phyloP scores from a whole-genome alignment of 768 basidiomycete species.

The Lactifluus subvellereus region DNA sequence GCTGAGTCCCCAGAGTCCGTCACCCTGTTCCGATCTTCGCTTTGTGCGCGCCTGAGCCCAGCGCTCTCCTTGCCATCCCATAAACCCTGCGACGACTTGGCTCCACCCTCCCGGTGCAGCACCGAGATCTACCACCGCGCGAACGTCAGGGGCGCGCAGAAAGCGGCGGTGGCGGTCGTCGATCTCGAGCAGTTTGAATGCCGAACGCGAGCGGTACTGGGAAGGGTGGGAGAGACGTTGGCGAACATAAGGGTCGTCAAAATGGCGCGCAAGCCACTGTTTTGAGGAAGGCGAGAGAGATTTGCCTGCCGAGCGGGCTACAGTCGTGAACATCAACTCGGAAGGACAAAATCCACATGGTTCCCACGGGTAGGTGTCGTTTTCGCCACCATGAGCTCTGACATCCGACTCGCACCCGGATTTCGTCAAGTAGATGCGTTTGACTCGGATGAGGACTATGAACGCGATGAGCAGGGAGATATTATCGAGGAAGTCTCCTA shows the following conservation, averaged over 20 bases:
- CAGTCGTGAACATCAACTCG: slow-evolving; percentile 7
- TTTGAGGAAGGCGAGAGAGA: slow-evolving; percentile 36
- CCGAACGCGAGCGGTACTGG: slow-evolving; percentile 76
- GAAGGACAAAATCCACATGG: background rate
- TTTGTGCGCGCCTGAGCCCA: slow-evolving; percentile 8
- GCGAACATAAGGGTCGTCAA: slow-evolving; percentile 65
- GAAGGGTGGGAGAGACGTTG: slow-evolving; percentile 40
- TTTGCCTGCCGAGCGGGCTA: slow-evolving; percentile 6
- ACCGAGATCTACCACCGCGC: slow-evolving; percentile 77
- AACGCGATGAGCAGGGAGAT: slow-evolving; percentile 35
- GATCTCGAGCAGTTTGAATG: slow-evolving; percentile 88
- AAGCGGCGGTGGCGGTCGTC: slow-evolving; percentile 51
- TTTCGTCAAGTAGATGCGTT: slow-evolving; percentile 64
- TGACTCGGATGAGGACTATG: slow-evolving; percentile 62
- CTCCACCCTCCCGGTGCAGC: slow-evolving; percentile 95
- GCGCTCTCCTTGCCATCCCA: slow-evolving; percentile 43
- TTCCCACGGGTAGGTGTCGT: background rate
- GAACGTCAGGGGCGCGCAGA: slow-evolving; percentile 46
- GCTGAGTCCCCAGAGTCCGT: slow-evolving; percentile 13
- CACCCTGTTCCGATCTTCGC: background rate
- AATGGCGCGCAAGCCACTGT: slow-evolving; percentile 67
- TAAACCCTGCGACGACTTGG: slow-evolving; percentile 64
- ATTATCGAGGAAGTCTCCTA: slow-evolving; percentile 54
- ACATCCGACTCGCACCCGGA: slow-evolving; percentile 42
- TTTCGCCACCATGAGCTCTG: slow-evolving; percentile 2